Conservation (phyloP, 306 rosid species). For the Vigna hirtella region DNA sequence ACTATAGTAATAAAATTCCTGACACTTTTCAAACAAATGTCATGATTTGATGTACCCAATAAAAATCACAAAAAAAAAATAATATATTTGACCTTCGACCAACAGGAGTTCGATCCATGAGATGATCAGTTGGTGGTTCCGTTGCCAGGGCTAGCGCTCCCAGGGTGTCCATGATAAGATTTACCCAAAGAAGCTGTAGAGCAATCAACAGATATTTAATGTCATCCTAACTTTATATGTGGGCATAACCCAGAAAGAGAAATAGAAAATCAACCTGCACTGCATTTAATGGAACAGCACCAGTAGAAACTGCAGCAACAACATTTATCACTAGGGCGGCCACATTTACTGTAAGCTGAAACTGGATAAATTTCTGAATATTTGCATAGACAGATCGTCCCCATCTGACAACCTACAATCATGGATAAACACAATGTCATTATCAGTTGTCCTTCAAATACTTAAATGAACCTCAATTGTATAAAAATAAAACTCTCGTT, state of each 20-base stretch:
- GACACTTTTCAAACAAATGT: neutral
- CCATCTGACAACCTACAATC: constrained; percentile 94
- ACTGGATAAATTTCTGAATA: constrained; percentile 99
- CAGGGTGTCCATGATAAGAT: constrained; percentile 98
- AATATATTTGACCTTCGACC: constrained; percentile 75
- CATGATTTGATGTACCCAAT: constrained; percentile 9
- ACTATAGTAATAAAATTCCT: constrained; percentile 1
- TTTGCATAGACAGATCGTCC: constrained; percentile 99
- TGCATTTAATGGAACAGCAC: constrained; percentile 91
- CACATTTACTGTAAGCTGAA: constrained; percentile 96
- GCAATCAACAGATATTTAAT: constrained; percentile 36
- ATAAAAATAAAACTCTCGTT: constrained; percentile 5
- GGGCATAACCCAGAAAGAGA: constrained; percentile 24
- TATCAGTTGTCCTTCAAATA: constrained; percentile 13
- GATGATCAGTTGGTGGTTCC: constrained; percentile 97
- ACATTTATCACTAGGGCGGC: constrained; percentile 96
- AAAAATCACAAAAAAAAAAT: constrained; percentile 11
- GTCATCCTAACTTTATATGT: constrained; percentile 10
- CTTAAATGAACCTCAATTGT: neutral
- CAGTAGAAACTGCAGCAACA: constrained; percentile 87
- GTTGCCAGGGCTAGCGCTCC: constrained; percentile 99
- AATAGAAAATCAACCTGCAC: constrained; percentile 76
- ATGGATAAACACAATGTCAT: constrained; percentile 14
- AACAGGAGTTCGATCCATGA: constrained; percentile 88
- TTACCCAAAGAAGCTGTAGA: constrained; percentile 96